Evolutionary conservation across 2,329 filamentous ascomycete species (phyloP), one percentile per base, ranked within the genome.

Genomic region (Gremmenia infestans): DNA sequence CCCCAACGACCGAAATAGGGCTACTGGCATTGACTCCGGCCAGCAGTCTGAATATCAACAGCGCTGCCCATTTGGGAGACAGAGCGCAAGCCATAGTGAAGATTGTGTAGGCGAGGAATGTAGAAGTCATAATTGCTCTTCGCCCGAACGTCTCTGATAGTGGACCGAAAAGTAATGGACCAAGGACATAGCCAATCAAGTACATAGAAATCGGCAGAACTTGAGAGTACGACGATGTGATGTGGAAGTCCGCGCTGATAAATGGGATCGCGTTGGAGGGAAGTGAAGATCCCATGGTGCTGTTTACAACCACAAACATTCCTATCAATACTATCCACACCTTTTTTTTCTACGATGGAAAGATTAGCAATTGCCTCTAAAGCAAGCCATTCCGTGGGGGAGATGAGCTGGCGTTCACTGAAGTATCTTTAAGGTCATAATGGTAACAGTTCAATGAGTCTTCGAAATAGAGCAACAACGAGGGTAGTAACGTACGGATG

Each of bases 41-140:
- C 8, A 88, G 70, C 67, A 87, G 85, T 2, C 85, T 77, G 12
- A 85, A 75, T 1, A 86, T 79, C 63, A 88, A 74, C 4, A 91
- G 73, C 0, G 82, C 81, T 0, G 79, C 70, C 56, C 83, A 87
- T 68, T 83, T 87, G 36, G 79, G 72, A 4, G 82, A 80, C 0
- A 89, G 68, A 0, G 84, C 82, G 0, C 84, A 81, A 0, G 85
- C 85, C 48, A 89, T 78, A 3, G 79, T 82, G 9, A 89, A 72
- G 55, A 88, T 76, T 48, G 87, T 83, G 65, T 88, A 90, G 28
- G 87, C 73, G 55, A 81, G 79, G 71, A 89, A 87, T 5, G 85
- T 85, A 62, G 81, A 70, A 36, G 87, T 80, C 82, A 37, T 81
- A 66, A 86, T 73, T 5, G 78, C 80, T 57, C 78, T 73, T 14